Evolutionary conservation across 441 rosid species (phyloP).

Genomic region (Populus hybrid): DNA sequence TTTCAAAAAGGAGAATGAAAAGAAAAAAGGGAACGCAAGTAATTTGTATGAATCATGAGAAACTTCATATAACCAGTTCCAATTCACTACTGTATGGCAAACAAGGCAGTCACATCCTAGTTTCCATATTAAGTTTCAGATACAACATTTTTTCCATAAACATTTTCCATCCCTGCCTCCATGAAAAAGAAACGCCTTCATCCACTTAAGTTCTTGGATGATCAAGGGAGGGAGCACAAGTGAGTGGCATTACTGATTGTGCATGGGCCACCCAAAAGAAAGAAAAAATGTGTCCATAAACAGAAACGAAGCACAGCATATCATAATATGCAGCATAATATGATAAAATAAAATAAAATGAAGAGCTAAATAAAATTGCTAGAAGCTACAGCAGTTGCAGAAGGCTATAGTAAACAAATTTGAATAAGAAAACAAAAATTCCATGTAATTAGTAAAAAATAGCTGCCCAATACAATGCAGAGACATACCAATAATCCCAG

Average conservation of each 20-base stretch:
- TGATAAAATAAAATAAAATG: no score
- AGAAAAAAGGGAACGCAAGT: background rate
- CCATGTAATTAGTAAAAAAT: background rate
- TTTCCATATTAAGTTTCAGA: background rate
- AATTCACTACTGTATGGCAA: background rate
- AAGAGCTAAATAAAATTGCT: background rate
- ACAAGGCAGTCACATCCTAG: background rate
- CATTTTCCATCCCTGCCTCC: background rate
- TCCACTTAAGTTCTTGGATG: background rate
- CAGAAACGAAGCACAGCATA: background rate
- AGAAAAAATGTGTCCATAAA: background rate
- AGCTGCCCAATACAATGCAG: background rate
- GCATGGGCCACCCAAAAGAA: background rate
- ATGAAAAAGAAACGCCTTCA: background rate
- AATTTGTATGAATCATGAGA: background rate
- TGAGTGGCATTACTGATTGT: background rate
- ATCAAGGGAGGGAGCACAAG: background rate
- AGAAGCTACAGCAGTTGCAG: background rate
- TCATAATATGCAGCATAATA: no score
- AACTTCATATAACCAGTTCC: background rate
- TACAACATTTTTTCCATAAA: background rate
- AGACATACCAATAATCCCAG: slow-evolving; percentile 61
- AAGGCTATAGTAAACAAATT: background rate
- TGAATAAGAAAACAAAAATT: background rate
- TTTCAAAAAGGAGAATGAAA: background rate